Evolutionary conservation across 768 basidiomycete genomes (phyloP), one percentile per base, ranked within the genome.

Genomic region (Hericium erinaceus): DNA sequence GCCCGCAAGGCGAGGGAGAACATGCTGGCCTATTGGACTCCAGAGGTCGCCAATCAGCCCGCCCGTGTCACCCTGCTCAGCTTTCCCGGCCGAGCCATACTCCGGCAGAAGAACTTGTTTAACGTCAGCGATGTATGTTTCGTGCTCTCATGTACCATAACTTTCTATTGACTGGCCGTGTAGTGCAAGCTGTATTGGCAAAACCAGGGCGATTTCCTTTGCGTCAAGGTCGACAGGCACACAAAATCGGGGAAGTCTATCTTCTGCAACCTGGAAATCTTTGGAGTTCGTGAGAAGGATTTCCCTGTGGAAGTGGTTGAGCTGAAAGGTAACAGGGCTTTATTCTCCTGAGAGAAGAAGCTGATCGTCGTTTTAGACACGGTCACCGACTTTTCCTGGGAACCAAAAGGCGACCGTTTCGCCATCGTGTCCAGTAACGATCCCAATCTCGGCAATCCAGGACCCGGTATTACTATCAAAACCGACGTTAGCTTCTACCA

Each of bases 101-200:
- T 98, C 54, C 83, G 97, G 46, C 89, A 92, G 65, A 99, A 98
- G 78, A 98, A 99, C 70, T 69, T 99, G 60, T 98, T 98, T 78
- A 95, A 95, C 68, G 97, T 99, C 56, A 85, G 92, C 2, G 95
- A 98, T 80, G 95, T 93, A 65, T 64, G 83, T 77, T 20, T 48
- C 0, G 37, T 1, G 38, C 10, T 39, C 24, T 1, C 20, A 22
- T 15, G 9, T 15, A 16, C 16, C 4, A 4, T 49, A 46, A 5
- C 16, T 20, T 46, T 8, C n/a, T 46, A 46, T 46, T n/a, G 44
- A 46, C 16, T 46, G 39, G 16, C 39, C 39, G 46, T 65, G 10
- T 66, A 98, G 95, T 98, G 95, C 71, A 97, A 97, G 74, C 80
- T 99, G 46, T 87, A 89, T 72, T 99, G 93, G 94, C 97, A 99